Evolutionary conservation across 2,329 filamentous ascomycete species (phyloP).

Genomic region (Exophiala oligosperma): DNA sequence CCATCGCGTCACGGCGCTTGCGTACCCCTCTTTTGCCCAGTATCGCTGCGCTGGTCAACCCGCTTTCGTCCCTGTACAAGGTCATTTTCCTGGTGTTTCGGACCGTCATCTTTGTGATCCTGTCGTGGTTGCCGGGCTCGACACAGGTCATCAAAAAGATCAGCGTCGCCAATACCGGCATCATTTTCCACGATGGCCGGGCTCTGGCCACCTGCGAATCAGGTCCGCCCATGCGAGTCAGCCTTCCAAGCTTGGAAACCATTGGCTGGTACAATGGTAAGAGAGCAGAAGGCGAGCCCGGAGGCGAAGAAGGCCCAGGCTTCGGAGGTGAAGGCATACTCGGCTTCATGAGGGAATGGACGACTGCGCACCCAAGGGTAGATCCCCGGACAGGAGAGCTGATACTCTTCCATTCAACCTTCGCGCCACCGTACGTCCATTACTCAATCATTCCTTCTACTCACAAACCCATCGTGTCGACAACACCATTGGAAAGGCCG

Average conservation of each 20-base stretch:
- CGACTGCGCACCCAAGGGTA: slow-evolving; percentile 66
- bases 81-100: slow-evolving; percentile 57
- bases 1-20: slow-evolving; percentile 48
- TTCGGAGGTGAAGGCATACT: slow-evolving; percentile 59
- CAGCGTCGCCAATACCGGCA: slow-evolving; percentile 68
- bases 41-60: slow-evolving; percentile 65
- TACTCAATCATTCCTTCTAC: slow-evolving; percentile 60
- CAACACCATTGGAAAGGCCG: slow-evolving; percentile 27
- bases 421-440: slow-evolving; percentile 64
- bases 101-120: slow-evolving; percentile 57
- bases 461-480: slow-evolving; percentile 34
- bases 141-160: slow-evolving; percentile 62
- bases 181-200: slow-evolving; percentile 68
- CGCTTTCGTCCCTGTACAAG: slow-evolving; percentile 53
- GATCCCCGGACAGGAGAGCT: slow-evolving; percentile 66
- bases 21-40: slow-evolving; percentile 63
- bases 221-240: slow-evolving; percentile 66
- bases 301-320: slow-evolving; percentile 30
- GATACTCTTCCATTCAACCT: slow-evolving; percentile 67
- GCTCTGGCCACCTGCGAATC: slow-evolving; percentile 71
- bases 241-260: slow-evolving; percentile 64
- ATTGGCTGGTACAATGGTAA: slow-evolving; percentile 69
- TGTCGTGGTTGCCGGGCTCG: slow-evolving; percentile 60
- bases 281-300: slow-evolving; percentile 46
- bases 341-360: slow-evolving; percentile 69